Percentiles rank a stretch among this genome's conserved stretches.
phyloP scores from a whole-genome alignment of 2,329 filamentous ascomycete genomes.

The Ustulina deusta region DNA sequence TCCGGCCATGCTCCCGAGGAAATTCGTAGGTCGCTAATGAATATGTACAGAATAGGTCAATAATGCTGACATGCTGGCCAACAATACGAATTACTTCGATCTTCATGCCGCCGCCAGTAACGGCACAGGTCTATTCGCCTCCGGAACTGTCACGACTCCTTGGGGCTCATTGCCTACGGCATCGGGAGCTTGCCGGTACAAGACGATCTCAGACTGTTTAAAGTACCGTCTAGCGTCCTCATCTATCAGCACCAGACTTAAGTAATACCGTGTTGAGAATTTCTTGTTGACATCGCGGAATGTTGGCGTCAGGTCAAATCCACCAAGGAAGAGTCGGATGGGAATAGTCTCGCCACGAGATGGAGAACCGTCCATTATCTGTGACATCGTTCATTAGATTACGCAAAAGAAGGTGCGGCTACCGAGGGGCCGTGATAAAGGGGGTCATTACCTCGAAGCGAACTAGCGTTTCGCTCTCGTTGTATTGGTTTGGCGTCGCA shows the following conservation, averaged over 20 bases:
- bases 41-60: constrained; percentile 46
- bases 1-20: constrained; percentile 45
- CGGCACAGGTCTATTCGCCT: constrained; percentile 45
- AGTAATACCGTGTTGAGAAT: constrained; percentile 97
- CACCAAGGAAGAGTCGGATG: constrained; percentile 94
- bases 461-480: constrained; percentile 97
- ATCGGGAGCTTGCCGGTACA: constrained; percentile 84
- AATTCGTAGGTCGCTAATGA: constrained; percentile 39
- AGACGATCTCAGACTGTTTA: constrained; percentile 98
- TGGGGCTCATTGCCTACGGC: constrained; percentile 61
- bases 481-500: constrained; percentile 97
- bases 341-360: constrained; percentile 95
- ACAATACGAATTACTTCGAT: constrained; percentile 9
- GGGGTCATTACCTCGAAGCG: constrained; percentile 81
- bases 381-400: constrained; percentile 25
- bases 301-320: constrained; percentile 96
- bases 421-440: not conserved
- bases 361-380: constrained; percentile 99
- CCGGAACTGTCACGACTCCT: constrained; percentile 58
- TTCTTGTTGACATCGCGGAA: constrained; percentile 99
- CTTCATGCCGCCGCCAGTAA: constrained; percentile 45
- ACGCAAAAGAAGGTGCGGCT: not conserved
- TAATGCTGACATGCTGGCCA: constrained; percentile 14
- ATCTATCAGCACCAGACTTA: constrained; percentile 94
- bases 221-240: constrained; percentile 98